These are phyloP conservation scores for Clonostachys solani DNA, from an alignment of 2,329 filamentous ascomycete species.

Conservation along the genomic window DNA sequence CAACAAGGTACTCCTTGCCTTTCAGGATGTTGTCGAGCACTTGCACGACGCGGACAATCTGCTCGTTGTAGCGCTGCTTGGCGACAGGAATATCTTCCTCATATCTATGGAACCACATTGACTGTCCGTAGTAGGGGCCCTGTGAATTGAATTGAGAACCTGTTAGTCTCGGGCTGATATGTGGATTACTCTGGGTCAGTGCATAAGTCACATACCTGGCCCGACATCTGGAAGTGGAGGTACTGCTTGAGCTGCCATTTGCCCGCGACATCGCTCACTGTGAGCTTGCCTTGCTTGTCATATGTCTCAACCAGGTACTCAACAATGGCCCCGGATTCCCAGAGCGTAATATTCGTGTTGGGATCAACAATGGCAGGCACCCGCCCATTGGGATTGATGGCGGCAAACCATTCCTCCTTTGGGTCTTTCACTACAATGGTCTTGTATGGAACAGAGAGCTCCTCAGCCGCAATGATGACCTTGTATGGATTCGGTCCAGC, in stretches of 20 bases:
- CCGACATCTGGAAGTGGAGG: conserved; percentile 29
- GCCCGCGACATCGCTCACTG: conserved; percentile 12
- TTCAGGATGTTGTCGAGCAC: conserved; percentile 23
- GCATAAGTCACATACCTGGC: conserved; percentile 12
- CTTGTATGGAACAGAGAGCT: conserved; percentile 27
- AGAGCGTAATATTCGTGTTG: conserved; percentile 19
- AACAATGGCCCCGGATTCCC: conserved; percentile 19
- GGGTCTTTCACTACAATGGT: conserved; percentile 13
- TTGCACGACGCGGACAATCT: conserved; percentile 18
- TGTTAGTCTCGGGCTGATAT: too few relatives aligned
- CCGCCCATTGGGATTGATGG: conserved; percentile 27
- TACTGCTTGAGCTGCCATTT: conserved; percentile 25
- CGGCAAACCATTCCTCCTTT: conserved; percentile 13
- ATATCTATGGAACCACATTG: conserved; percentile 20
- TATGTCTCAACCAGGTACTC: conserved; percentile 22
- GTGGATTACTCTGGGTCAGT: too few relatives aligned
- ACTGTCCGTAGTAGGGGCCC: conserved; percentile 30
- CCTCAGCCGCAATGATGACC: conserved; percentile 26
- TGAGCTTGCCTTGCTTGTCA: conserved; percentile 17
- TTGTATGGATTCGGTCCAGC: conserved; percentile 22
- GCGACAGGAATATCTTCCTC: conserved; percentile 18
- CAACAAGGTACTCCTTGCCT: conserved; percentile 26
- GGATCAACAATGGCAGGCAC: conserved; percentile 25
- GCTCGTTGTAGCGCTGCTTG: conserved; percentile 21
- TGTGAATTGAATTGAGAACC: conserved; percentile 8